Evolutionary conservation across 78 protist genomes (phyloP), one percentile per base, ranked within the genome.

Genomic region (Neovahlkampfia damariscottae): DNA sequence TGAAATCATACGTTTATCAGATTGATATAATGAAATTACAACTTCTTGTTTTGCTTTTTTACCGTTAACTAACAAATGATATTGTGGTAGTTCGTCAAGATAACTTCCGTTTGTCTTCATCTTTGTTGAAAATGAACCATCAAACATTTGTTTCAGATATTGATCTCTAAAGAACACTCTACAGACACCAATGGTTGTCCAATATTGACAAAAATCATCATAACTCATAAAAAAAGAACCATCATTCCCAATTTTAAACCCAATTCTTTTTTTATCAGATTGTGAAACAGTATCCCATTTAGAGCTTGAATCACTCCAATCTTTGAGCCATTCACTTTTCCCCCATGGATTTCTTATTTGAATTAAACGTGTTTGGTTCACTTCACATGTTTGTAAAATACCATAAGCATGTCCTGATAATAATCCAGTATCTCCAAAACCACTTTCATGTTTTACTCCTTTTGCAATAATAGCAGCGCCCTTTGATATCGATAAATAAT

Each of bases 301-400:
- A n/a, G 19, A 19, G 19, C 34, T n/a, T 19, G 62, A n/a, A 59
- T 2, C 79, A 7, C 38, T 3, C 50, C 67, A 79, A 67, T 67
- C 71, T 4, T 75, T 75, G 5, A n/a, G 31, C 36, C 62, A 75
- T 3, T 75, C 80, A 2, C 66, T 5, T 2, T 29, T 19, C 30
- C 78, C 74, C 81, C 81, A 75, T 6, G 82, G 82, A 76, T 79
- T 79, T 30, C 82, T 2, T n/a, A 79, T 2, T 5, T 79, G 2
- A 19, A 72, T 7, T 10, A 79, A 29, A 19, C 19, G 19, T 19
- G 19, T n/a, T 19, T 19, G 34, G 62, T 50, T 19, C 19, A 50
- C 62, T 19, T 19, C 19, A 19, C 19, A 19, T 19, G 68, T 31
- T 19, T n/a, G 29, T 28, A 69, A 19, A 19, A 69, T 28, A 19